Conservation (phyloP, 495 filamentous ascomycete species). For the Penicillium atrosanguineum region DNA sequence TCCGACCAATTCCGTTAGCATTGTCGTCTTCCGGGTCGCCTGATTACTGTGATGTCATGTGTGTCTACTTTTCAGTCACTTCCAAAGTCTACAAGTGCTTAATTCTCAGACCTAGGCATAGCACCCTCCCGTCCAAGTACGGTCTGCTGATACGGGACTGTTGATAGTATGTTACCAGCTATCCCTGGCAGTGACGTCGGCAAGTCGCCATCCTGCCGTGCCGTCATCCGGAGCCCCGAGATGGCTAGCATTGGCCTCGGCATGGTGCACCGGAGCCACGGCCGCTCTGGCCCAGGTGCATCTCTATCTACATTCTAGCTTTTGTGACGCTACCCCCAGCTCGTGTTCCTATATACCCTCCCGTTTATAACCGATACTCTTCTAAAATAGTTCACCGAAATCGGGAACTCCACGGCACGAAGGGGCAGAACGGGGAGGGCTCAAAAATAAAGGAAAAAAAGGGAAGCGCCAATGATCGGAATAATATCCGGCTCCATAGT, state of each 20-base stretch:
- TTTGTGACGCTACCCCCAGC: neutral
- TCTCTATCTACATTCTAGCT: neutral
- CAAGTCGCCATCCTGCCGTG: constrained; percentile 29
- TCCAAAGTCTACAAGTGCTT: too few relatives aligned
- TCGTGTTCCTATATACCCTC: neutral
- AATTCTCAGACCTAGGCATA: too few relatives aligned
- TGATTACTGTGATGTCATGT: neutral
- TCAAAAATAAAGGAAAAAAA: neutral
- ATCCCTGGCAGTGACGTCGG: constrained; percentile 36
- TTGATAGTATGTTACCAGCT: neutral
- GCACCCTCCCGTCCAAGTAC: too few relatives aligned
- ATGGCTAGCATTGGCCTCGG: constrained; percentile 11
- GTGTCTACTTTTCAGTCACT: too few relatives aligned
- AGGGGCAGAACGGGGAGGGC: constrained; percentile 9
- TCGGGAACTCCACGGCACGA: constrained; percentile 13
- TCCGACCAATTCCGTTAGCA: constrained; percentile 8
- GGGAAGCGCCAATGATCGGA: constrained; percentile 5
- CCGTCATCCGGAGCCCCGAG: constrained; percentile 20
- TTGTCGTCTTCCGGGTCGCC: too few relatives aligned
- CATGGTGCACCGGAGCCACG: constrained; percentile 2
- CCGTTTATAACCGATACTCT: constrained; percentile 15
- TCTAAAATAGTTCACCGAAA: constrained; percentile 30
- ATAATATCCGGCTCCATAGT: constrained; percentile 7
- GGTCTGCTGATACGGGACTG: too few relatives aligned
- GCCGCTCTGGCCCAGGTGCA: neutral